phyloP scores from a whole-genome alignment of 148 eudicot genomes.

The Cornus florida region DNA sequence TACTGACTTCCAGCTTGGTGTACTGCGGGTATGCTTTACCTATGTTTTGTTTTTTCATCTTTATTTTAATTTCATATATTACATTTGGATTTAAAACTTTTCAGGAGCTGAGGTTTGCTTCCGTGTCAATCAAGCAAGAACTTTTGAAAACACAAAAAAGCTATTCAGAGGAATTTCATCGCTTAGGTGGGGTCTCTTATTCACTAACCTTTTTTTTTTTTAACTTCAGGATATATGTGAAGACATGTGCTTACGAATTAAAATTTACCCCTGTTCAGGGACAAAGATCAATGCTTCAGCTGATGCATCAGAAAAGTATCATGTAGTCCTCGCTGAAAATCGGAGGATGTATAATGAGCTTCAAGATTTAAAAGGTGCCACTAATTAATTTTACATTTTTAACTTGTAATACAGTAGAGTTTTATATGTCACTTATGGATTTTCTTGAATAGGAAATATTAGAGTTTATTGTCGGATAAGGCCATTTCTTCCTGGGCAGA shows the following conservation, averaged over 20 bases:
- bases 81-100: conserved; percentile 19
- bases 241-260: conserved; percentile 4
- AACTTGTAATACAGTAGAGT: conserved; percentile 10
- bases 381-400: neutral
- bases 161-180: conserved; percentile 60
- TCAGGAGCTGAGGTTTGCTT: conserved; percentile 78
- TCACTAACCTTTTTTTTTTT: neutral
- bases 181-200: conserved; percentile 48
- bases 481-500: conserved; percentile 70
- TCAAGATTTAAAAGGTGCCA: conserved; percentile 90
- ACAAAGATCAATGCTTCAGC: conserved; percentile 53
- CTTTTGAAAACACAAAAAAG: conserved; percentile 56
- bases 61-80: conserved; percentile 6
- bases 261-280: conserved; percentile 38
- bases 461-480: conserved; percentile 93
- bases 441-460: conserved; percentile 68
- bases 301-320: conserved; percentile 64
- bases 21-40: conserved; percentile 51
- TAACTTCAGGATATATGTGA: no score
- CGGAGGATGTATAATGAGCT: conserved; percentile 85
- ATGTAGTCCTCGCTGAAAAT: conserved; percentile 69
- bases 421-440: conserved; percentile 15
- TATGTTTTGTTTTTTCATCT: conserved; percentile 6
- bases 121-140: conserved; percentile 72
- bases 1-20: conserved; percentile 61